phyloP scores from a whole-genome alignment of 768 basidiomycete genomes.

The Hebeloma cylindrosporum region DNA sequence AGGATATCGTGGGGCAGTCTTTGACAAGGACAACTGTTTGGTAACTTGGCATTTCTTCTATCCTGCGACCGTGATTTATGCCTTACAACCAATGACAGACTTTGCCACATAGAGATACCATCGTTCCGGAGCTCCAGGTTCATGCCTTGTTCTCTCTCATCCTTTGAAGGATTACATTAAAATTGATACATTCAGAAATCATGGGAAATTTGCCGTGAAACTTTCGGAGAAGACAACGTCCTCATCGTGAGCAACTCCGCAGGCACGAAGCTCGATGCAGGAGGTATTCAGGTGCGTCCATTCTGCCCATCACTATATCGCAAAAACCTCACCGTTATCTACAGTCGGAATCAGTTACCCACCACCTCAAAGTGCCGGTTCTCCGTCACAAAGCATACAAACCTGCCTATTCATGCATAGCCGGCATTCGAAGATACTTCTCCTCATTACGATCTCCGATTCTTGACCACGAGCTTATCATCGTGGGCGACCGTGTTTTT shows the following conservation, averaged over 20 bases:
- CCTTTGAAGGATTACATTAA: background rate
- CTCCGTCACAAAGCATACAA: slow-evolving; percentile 76
- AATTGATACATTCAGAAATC: slow-evolving; percentile 48
- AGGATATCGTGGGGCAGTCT: slow-evolving; percentile 87
- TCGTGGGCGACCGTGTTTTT: slow-evolving; percentile 91
- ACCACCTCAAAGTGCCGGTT: slow-evolving; percentile 79
- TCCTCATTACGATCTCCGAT: slow-evolving; percentile 55
- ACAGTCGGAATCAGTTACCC: slow-evolving; percentile 84
- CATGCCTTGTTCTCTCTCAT: slow-evolving; percentile 14
- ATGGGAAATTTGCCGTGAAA: slow-evolving; percentile 70
- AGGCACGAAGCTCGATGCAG: slow-evolving; percentile 75
- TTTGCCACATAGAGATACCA: slow-evolving; percentile 67
- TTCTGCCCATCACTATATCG: background rate
- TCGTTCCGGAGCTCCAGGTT: slow-evolving; percentile 78
- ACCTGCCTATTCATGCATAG: slow-evolving; percentile 77
- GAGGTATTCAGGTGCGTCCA: slow-evolving; percentile 71
- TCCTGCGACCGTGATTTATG: background rate
- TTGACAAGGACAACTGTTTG: slow-evolving; percentile 98
- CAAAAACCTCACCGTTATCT: background rate
- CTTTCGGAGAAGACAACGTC: slow-evolving; percentile 78
- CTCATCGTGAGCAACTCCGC: slow-evolving; percentile 95
- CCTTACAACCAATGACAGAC: slow-evolving; percentile 51
- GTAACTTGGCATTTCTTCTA: slow-evolving; percentile 43
- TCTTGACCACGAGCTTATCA: slow-evolving; percentile 61
- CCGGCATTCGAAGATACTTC: slow-evolving; percentile 75